phyloP scores from a whole-genome alignment of 495 filamentous ascomycete species.

The Penicillium robsamsonii region DNA sequence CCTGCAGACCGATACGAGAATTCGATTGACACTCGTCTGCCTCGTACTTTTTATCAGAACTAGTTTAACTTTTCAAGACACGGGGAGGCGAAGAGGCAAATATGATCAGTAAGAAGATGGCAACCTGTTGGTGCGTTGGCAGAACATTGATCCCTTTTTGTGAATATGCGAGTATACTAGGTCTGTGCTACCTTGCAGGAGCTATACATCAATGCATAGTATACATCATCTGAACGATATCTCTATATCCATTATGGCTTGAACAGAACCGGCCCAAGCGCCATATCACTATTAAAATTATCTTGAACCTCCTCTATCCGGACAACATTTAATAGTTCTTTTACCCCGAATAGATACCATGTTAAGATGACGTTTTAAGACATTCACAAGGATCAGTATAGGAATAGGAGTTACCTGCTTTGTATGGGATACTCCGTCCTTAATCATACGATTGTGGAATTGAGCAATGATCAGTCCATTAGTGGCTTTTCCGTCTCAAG shows the following conservation, averaged over 20 bases:
- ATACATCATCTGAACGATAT: neutral
- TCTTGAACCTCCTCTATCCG: neutral
- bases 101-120: neutral
- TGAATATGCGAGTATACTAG: constrained; percentile 1
- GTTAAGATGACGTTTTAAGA: neutral
- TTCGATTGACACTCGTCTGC: constrained; percentile 4
- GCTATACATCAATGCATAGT: neutral
- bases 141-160: neutral
- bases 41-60: constrained; percentile 6
- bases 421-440: neutral
- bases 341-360: neutral
- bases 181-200: constrained; percentile 5
- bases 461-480: neutral
- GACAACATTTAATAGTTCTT: neutral
- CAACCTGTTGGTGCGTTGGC: too few relatives aligned
- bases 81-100: neutral
- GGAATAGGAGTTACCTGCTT: too few relatives aligned
- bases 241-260: neutral
- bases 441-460: neutral
- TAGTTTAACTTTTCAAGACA: neutral
- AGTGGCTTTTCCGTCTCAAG: neutral
- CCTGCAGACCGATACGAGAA: constrained; percentile 4
- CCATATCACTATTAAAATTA: neutral
- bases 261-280: neutral
- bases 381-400: neutral